Evolutionary conservation across 495 filamentous ascomycete genomes (phyloP).

Genomic region (Penicillium angulare): DNA sequence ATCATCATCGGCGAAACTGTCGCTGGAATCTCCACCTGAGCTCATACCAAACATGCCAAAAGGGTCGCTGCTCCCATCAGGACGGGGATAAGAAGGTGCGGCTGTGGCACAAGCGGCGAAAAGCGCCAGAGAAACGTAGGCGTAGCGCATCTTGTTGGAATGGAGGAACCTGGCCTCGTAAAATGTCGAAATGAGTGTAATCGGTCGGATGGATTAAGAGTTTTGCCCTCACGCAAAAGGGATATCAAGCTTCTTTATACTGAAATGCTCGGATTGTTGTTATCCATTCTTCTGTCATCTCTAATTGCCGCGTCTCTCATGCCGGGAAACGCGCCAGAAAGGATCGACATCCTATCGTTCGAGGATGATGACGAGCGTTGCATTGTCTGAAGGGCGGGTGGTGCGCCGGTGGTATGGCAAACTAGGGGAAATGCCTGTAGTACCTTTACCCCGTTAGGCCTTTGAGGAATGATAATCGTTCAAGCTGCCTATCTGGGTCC

Average conservation of each 20-base stretch:
- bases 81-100: conserved; percentile 15
- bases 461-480: conserved; percentile 25
- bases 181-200: conserved; percentile 16
- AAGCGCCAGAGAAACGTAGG: conserved; percentile 25
- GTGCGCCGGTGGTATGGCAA: conserved; percentile 7
- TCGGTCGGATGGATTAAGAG: conserved; percentile 15
- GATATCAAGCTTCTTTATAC: conserved; percentile 19
- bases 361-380: conserved; percentile 11
- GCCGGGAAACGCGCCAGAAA: conserved; percentile 10
- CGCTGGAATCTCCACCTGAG: conserved; percentile 3
- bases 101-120: conserved; percentile 23
- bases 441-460: conserved; percentile 1
- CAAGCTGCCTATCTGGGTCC: conserved; percentile 1
- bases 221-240: conserved; percentile 6
- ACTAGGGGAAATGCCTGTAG: not conserved
- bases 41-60: conserved; percentile 24
- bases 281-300: conserved; percentile 15
- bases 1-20: conserved; percentile 13
- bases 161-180: not conserved
- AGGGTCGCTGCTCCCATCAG: not conserved
- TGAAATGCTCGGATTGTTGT: not conserved
- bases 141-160: conserved; percentile 16
- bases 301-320: conserved; percentile 16
- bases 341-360: conserved; percentile 16
- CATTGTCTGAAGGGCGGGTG: conserved; percentile 16